Percentiles rank a stretch among this genome's conserved stretches.
Evolutionary conservation across 192 early-diverging fungal genomes (phyloP).

Genomic region (Coemansia sp.): DNA sequence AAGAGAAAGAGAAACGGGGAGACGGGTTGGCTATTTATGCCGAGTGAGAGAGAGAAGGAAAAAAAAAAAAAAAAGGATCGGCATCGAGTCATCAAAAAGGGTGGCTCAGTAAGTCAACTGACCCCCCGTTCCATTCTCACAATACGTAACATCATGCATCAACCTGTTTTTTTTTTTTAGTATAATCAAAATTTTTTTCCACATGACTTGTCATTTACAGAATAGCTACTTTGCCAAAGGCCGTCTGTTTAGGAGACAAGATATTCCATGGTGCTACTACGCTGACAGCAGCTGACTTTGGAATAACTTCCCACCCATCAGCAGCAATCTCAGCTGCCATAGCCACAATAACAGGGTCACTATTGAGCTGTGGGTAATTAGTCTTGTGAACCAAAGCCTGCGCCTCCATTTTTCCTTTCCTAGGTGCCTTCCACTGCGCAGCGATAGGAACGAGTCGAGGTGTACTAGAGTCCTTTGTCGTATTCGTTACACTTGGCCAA

Average conservation of each 20-base stretch:
- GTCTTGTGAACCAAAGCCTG: slow-evolving; percentile 4
- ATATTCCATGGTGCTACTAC: neutral
- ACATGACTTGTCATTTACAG: neutral
- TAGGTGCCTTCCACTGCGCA: slow-evolving; percentile 1
- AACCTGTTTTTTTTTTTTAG: no score
- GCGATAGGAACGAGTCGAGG: neutral
- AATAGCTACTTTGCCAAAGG: neutral
- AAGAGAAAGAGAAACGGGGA: neutral
- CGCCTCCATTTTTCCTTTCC: neutral
- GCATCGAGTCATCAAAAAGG: neutral
- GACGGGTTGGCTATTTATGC: neutral
- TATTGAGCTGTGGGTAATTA: slow-evolving; percentile 2
- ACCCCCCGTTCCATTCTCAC: neutral
- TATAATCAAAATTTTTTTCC: no score
- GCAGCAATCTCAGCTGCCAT: neutral
- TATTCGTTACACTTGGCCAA: neutral
- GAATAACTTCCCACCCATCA: neutral
- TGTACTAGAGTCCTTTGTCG: neutral
- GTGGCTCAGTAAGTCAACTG: neutral
- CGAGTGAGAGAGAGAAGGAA: neutral
- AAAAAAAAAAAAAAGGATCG: neutral
- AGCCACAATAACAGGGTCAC: neutral
- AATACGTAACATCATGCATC: no score
- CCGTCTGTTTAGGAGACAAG: neutral
- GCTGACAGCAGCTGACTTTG: neutral